Base-by-base conservation (phyloP, 2,329 filamentous ascomycete species). In the Apiospora malaysiana region DNA sequence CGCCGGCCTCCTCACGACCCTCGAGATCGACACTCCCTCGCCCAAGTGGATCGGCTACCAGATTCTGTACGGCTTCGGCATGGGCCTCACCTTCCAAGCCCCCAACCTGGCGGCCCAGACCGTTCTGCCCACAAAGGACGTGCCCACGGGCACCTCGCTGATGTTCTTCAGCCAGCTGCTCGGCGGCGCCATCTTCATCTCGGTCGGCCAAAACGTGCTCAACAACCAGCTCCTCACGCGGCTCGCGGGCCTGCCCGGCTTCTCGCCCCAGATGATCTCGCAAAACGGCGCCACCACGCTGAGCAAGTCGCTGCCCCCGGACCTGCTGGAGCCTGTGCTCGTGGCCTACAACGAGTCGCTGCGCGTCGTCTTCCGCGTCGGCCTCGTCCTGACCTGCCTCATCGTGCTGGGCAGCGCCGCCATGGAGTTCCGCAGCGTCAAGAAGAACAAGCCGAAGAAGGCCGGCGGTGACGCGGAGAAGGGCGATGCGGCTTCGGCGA, bases 331-430 rank as follows among this genome's bases (percentile, higher is more conserved):
- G 6, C 51, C 69, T 0, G 77, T 76, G 16, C 72, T 83, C 47
- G 23, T 70, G 0, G 89, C 85, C 0, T 94, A 94, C 81, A 93
- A 93, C 76, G 78, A 83, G 32, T 84, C 90, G 0, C 79, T 94
- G 47, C 85, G 85, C 1, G 81, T 85, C 71, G 86, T 86, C 0
- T 93, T 92, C 77, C 87, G 88, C 72, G 87, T 93, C 10, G 86
- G 85, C 1, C 81, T 91, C 9, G 85, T 87, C 1, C 81, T 90
- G 76, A 83, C 85, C 0, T 82, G 82, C 9, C 70, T 91, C 10
- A 86, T 84, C 5, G 82, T 92, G 18, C 47, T 91, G 9, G 90
- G 88, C 0, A 83, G 86, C 0, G 75, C 85, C 0, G 81, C 82
- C 8, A 86, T 93, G 74, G 87, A 93, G 81, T 93, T 90, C 90